Conservation (phyloP, 441 rosid genomes). For the Manihot esculenta region DNA sequence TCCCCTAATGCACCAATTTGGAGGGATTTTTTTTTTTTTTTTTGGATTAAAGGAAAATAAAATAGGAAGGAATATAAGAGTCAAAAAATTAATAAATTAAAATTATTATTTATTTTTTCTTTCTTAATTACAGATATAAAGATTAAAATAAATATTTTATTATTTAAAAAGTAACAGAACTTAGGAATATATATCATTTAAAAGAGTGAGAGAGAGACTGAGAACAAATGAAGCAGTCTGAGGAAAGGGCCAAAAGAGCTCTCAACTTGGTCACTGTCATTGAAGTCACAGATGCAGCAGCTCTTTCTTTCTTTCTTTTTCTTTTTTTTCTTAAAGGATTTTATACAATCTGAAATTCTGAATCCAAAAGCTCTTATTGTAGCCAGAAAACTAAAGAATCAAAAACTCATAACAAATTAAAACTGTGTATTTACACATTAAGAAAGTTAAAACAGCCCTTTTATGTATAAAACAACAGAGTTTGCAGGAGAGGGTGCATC, state of each 20-base stretch:
- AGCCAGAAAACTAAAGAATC: background rate
- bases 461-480: conserved; percentile 47
- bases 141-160: too few relatives aligned
- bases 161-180: too few relatives aligned
- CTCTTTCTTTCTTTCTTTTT: background rate
- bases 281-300: background rate
- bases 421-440: conserved; percentile 56
- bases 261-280: conserved; percentile 35
- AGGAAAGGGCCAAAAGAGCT: conserved; percentile 18
- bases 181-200: background rate
- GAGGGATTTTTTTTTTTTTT: too few relatives aligned
- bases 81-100: too few relatives aligned
- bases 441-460: conserved; percentile 37
- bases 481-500: conserved; percentile 19
- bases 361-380: background rate
- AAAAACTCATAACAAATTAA: conserved; percentile 20
- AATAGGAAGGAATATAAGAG: too few relatives aligned
- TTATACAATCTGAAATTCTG: background rate
- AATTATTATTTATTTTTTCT: too few relatives aligned
- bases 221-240: conserved; percentile 16
- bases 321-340: background rate
- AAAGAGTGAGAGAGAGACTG: background rate
- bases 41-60: too few relatives aligned
- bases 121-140: too few relatives aligned
- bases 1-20: too few relatives aligned